Conservation (phyloP, 192 early-diverging fungal species). For the Backusella sp. region DNA sequence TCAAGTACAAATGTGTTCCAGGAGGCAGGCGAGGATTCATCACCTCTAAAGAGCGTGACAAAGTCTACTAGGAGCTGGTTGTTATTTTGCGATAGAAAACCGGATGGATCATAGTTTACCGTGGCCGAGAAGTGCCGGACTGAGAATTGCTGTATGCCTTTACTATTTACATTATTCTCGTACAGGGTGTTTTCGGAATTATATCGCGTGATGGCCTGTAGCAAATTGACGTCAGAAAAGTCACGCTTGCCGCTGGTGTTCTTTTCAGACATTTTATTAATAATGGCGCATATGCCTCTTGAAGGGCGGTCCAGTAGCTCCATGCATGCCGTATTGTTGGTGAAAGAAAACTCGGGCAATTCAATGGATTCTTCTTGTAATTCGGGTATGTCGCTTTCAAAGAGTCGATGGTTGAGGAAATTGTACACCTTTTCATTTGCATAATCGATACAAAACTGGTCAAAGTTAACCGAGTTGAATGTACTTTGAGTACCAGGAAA, state of each 20-base stretch:
- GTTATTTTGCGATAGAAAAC: constrained; percentile 74
- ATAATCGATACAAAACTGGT: constrained; percentile 64
- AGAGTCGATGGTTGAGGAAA: constrained; percentile 47
- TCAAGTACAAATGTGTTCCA: constrained; percentile 72
- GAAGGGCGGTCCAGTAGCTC: constrained; percentile 53
- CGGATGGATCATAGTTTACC: constrained; percentile 72
- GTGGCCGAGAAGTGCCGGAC: constrained; percentile 69
- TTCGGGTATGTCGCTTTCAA: constrained; percentile 49
- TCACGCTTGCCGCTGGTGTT: constrained; percentile 33
- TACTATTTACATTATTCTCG: constrained; percentile 32
- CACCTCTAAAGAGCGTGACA: constrained; percentile 70
- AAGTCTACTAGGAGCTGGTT: constrained; percentile 76
- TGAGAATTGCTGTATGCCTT: constrained; percentile 49
- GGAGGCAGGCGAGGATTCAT: constrained; percentile 51
- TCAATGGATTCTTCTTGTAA: constrained; percentile 51
- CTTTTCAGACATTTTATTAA: constrained; percentile 42
- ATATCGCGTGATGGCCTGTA: constrained; percentile 28
- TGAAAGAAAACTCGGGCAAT: constrained; percentile 54
- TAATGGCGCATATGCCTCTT: constrained; percentile 41
- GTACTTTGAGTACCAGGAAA: constrained; percentile 63
- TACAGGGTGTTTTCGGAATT: constrained; percentile 35
- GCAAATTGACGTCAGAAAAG: constrained; percentile 40
- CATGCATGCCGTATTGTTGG: constrained; percentile 52
- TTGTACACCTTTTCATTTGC: constrained; percentile 67
- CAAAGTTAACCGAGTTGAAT: constrained; percentile 47